These are phyloP conservation scores for Chrysanthemum seticuspe DNA, from an alignment of 129 eudicot species.

Conservation along the genomic window DNA sequence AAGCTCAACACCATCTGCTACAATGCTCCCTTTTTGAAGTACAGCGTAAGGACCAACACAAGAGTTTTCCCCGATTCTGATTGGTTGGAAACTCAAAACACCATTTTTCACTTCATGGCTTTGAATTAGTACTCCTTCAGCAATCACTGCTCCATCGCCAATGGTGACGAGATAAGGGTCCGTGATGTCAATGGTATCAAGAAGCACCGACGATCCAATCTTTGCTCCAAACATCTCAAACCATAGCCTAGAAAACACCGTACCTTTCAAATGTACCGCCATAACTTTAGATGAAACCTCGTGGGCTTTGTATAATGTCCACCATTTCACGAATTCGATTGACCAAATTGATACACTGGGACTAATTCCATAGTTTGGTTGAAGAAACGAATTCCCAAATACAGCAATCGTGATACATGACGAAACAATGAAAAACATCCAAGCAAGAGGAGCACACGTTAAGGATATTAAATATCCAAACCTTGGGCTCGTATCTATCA, in stretches of 20 bases:
- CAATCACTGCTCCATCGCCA: slow-evolving; percentile 55
- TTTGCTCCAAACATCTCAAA: slow-evolving; percentile 56
- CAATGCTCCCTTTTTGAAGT: slow-evolving; percentile 44
- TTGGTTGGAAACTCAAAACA: slow-evolving; percentile 38
- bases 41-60: slow-evolving; percentile 42
- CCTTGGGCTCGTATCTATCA: slow-evolving; percentile 14
- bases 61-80: slow-evolving; percentile 39
- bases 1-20: slow-evolving; percentile 35
- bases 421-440: slow-evolving; percentile 38
- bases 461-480: slow-evolving; percentile 35
- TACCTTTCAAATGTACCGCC: slow-evolving; percentile 58
- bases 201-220: slow-evolving; percentile 44
- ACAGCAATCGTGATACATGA: slow-evolving; percentile 35
- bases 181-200: slow-evolving; percentile 54
- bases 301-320: slow-evolving; percentile 60
- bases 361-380: slow-evolving; percentile 51
- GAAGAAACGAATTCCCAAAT: slow-evolving; percentile 57
- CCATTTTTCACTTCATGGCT: slow-evolving; percentile 63
- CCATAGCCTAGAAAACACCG: slow-evolving; percentile 41
- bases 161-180: slow-evolving; percentile 52
- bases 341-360: slow-evolving; percentile 56
- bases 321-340: slow-evolving; percentile 51
- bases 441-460: slow-evolving; percentile 40
- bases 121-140: slow-evolving; percentile 59
- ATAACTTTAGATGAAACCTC: slow-evolving; percentile 39